Base-by-base conservation (phyloP, 306 rosid species). In the Vigna angularis region DNA sequence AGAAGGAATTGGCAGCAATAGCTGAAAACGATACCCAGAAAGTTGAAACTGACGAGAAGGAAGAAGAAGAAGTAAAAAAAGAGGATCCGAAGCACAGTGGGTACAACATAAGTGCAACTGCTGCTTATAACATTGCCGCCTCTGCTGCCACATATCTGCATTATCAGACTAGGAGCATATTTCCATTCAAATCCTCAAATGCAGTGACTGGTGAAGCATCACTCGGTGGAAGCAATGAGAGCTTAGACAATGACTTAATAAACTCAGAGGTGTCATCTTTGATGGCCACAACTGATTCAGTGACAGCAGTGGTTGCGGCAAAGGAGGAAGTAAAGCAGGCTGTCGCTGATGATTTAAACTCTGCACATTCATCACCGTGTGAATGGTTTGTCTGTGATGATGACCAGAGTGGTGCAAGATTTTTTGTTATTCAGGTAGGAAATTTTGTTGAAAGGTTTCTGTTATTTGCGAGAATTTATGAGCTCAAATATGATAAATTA, bases 251-350 rank as follows among this genome's bases (percentile, higher is more conserved):
- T 59, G 77, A 75, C 81, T 80, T 78, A 89, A 68, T 79, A 65
- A 83, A 88, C 81, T 59, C 88, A 22, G 98, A 92, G 30, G 79
- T 90, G 79, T 93, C 87, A 73, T 93, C 98, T 83, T 82, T 93
- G 72, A 90, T 85, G 93, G 98, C 96, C 28, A 92, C 98, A 62
- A 91, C 93, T 0, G 96, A 95, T 78, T 92, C 98, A 1, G 93
- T 95, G 76, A 95, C 98, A 7, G 91, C 98, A 12, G 98, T 92
- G 40, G 97, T 92, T 83, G 98, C 98, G 56, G 98, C 98, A 50
- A 85, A 91, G 88, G 98, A 95, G 83, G 98, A 95, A 85, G 98
- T 91, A 70, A 95, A 95, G 78, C 98, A 95, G 88, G 98, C 98
- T 47, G 98, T 95, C 70, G 98, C 98, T 14, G 98, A 95, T 70